Base-by-base conservation (phyloP, 352 stramenopile species). In the Phytophthora pinifolia region DNA sequence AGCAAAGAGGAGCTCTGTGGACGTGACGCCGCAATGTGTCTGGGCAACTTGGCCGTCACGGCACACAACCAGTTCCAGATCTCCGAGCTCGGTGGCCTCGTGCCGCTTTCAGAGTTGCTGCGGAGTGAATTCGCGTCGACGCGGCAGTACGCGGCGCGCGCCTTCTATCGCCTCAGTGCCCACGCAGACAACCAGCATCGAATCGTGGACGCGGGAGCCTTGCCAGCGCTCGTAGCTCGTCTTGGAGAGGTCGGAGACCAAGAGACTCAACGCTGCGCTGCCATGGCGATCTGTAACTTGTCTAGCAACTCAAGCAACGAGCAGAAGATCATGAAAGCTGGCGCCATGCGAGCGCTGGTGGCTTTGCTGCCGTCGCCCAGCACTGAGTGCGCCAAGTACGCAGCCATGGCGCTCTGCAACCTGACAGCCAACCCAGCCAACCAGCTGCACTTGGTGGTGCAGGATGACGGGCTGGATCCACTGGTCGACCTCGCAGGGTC, bases 351-450 rank as follows among this genome's bases (percentile, higher is more conserved):
- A 6, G 74, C 80, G 13, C 71, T 97, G 13, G 70, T 97, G 13
- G 46, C 39, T 29, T 50, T 94, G 10, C 57, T 96, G 18, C 62
- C 56, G 7, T 80, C 73, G 0, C 22, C 67, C 3, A 81, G 54
- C 32, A 44, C 61, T 32, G 86, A 94, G 48, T 87, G 76, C 45
- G 66, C 74, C 30, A 92, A 96, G 47, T 98, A 92, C 59, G 77
- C 90, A 15, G 91, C 84, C 25, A 98, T 98, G 94, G 80, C 95
- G 17, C 60, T 99, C 13, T 98, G 94, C 47, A 99, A 99, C 67
- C 67, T 99, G 54, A 96, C 88, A 9, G 94, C 86, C 5, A 93
- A 95, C 54, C 74, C 79, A 7, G 82, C 76, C 4, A 98, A 98
- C 64, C 90, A 98, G 54, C 50, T 90, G 12, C 78, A 94, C 43